Base-by-base conservation (phyloP, 495 filamentous ascomycete genomes). In the Sordaria brevicollis region DNA sequence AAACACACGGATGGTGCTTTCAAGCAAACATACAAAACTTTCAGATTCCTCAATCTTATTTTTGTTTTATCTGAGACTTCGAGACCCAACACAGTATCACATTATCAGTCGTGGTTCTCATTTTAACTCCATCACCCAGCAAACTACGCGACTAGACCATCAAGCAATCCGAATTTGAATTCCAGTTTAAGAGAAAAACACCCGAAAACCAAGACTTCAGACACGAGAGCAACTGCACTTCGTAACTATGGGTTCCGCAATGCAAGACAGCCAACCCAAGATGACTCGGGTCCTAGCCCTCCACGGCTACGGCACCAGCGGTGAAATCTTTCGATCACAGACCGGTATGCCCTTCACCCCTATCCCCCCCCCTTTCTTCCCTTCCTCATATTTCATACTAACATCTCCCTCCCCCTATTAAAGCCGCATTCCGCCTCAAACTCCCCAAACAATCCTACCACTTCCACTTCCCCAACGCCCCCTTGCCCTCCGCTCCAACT, bases 301-400 rank as follows among this genome's bases (percentile, higher is more conserved):
- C 19, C 89, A 91, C 74, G 89, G 87, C 9, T 82, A 83, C 70
- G 88, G 87, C 35, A 90, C 88, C 35, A 89, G 86, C 72, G 83
- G 77, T 41, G 69, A 76, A 0, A 87, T 88, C 69, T 88, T 90
- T 75, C 81, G 84, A 69, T 84, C 86, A 4, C 87, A 90, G 71
- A 86, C 87, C 10, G 79, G 89, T 86, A 72, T 74, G 79, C n/a
- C 19, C 71, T 69, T 41, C 62, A 35, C 19, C 35, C 36, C 35
- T 25, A 65, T 5, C 21, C 15, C 21, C 49, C 68, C 41, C n/a
- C 31, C 41, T 15, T 68, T 69, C 54, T 34, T 17, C 17, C 8
- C n/a, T 35, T 57, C 4, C 19, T 68, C 31, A 38, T 10, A 6
- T 13, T 6, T 19, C 15, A 34, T 57, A 65, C 69, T 62, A 25